Conservation (phyloP, 768 basidiomycete species). For the Xerocomus spinulosus region DNA sequence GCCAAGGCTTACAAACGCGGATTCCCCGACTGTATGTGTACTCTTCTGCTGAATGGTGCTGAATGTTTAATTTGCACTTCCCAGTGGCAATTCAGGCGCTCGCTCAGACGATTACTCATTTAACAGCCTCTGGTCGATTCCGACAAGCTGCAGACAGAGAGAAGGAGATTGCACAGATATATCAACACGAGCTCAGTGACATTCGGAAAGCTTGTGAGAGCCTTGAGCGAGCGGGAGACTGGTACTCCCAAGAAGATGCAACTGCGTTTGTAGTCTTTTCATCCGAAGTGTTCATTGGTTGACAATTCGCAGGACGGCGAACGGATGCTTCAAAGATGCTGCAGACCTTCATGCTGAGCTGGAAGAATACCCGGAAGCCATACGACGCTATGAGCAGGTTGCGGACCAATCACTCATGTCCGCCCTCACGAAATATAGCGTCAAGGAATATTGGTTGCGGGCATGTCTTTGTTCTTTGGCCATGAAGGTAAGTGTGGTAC, state of each 20-base stretch:
- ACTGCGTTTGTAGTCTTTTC: conserved; percentile 64
- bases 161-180: conserved; percentile 94
- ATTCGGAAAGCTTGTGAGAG: conserved; percentile 86
- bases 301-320: conserved; percentile 68
- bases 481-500: conserved; percentile 58
- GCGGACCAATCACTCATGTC: conserved; percentile 78
- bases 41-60: not conserved
- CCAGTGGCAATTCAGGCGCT: conserved; percentile 88
- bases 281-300: not conserved
- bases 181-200: conserved; percentile 78
- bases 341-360: conserved; percentile 92
- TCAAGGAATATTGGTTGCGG: conserved; percentile 96
- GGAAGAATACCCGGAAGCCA: conserved; percentile 79
- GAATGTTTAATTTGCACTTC: conserved; percentile 9
- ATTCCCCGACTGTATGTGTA: conserved; percentile 69
- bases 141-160: conserved; percentile 96
- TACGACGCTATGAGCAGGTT: conserved; percentile 85
- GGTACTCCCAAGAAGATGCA: conserved; percentile 98
- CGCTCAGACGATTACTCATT: conserved; percentile 75
- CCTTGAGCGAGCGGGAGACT: conserved; percentile 87
- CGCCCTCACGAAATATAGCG: conserved; percentile 92
- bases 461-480: conserved; percentile 86
- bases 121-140: conserved; percentile 84
- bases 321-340: conserved; percentile 92
- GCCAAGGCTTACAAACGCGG: conserved; percentile 93